Percentiles rank a stretch among this genome's conserved stretches.
Conservation (phyloP, 495 filamentous ascomycete genomes). For the Podospora bellae-mahoneyi region DNA sequence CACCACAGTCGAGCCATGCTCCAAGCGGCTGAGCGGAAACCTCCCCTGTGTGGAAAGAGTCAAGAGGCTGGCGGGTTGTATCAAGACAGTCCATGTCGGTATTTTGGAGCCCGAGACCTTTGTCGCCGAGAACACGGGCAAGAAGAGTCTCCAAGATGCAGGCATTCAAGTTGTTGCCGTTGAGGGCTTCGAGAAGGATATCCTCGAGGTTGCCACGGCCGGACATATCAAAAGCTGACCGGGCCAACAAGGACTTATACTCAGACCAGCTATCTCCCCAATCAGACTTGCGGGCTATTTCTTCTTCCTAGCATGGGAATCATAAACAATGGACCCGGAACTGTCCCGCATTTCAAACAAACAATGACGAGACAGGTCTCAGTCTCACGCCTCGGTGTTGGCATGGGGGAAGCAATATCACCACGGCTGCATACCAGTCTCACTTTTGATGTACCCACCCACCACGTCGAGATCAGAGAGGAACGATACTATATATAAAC, state of each 20-base stretch:
- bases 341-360: neutral
- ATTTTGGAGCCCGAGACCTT: slow-evolving; percentile 87
- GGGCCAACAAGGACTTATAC: neutral
- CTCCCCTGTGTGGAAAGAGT: slow-evolving; percentile 79
- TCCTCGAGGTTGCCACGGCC: slow-evolving; percentile 72
- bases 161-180: slow-evolving; percentile 74
- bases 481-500: neutral
- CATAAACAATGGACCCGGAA: neutral
- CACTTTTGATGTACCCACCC: neutral
- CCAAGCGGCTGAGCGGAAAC: slow-evolving; percentile 75
- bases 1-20: slow-evolving; percentile 94
- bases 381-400: neutral
- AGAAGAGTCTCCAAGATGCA: slow-evolving; percentile 62
- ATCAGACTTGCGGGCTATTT: too few relatives aligned
- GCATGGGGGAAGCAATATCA: neutral
- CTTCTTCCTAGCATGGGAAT: neutral
- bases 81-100: slow-evolving; percentile 81
- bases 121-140: slow-evolving; percentile 74
- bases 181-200: slow-evolving; percentile 73
- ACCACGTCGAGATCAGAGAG: neutral
- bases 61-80: slow-evolving; percentile 55
- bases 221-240: slow-evolving; percentile 55
- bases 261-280: neutral
- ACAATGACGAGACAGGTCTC: slow-evolving; percentile 1
- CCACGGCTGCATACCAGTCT: slow-evolving; percentile 4